Evolutionary conservation across 2,329 filamentous ascomycete species (phyloP).

Genomic region (Xylariomycetidae sp.): DNA sequence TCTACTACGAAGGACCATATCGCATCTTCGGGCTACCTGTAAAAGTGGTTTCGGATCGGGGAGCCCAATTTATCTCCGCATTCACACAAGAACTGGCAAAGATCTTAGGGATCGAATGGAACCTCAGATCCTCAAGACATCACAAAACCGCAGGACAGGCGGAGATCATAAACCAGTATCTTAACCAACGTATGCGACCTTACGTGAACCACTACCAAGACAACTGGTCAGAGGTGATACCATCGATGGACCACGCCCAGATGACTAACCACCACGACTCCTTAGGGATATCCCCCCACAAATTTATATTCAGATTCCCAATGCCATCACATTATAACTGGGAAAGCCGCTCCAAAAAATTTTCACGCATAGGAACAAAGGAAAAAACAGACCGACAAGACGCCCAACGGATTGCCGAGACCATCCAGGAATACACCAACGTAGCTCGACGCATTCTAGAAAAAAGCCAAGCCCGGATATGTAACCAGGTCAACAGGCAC

Average conservation of each 20-base stretch:
- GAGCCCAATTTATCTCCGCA: constrained; percentile 2
- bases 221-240: background rate
- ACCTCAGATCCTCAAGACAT: background rate
- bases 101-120: background rate
- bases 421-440: background rate
- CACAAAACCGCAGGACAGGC: background rate
- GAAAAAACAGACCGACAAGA: background rate
- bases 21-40: background rate
- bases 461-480: no score
- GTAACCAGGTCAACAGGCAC: no score
- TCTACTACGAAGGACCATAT: constrained; percentile 1
- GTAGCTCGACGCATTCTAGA: no score
- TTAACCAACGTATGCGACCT: background rate
- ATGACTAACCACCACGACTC: background rate
- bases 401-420: background rate
- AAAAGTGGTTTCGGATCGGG: background rate
- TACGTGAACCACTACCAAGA: constrained; percentile 1
- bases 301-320: background rate
- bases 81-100: constrained; percentile 2
- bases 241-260: background rate
- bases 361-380: background rate
- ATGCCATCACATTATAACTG: background rate
- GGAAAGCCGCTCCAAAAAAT: background rate
- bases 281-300: background rate
- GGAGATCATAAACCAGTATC: background rate